These are phyloP conservation scores for Kodamaea laetipori DNA, from an alignment of 805 yeast species.

Conservation along the genomic window DNA sequence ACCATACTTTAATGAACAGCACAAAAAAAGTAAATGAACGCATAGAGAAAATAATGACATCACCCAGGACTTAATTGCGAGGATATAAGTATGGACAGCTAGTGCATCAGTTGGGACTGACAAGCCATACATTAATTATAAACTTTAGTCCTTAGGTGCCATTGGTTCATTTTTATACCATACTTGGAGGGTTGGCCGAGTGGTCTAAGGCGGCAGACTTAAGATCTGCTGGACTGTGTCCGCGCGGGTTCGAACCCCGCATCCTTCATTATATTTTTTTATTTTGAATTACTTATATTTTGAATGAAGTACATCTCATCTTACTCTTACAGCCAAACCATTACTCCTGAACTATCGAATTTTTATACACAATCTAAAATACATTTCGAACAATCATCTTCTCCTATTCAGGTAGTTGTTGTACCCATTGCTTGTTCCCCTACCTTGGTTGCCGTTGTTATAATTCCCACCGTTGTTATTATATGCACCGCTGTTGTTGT, in stretches of 20 bases:
- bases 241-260: constrained; percentile 60
- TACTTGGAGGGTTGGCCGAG: constrained; percentile 52
- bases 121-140: no score
- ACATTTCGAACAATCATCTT: background rate
- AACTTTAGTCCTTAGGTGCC: no score
- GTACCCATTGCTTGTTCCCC: constrained; percentile 10
- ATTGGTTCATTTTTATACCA: background rate
- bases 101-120: no score
- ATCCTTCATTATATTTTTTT: constrained; percentile 48
- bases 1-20: no score
- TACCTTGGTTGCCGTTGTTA: constrained; percentile 10
- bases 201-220: constrained; percentile 56
- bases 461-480: constrained; percentile 12
- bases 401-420: constrained; percentile 5
- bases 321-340: no score
- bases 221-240: constrained; percentile 51
- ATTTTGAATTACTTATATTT: no score
- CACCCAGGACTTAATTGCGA: no score
- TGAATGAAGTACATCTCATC: no score
- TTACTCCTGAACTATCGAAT: background rate
- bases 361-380: background rate
- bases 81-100: no score
- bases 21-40: no score
- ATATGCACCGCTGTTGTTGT: constrained; percentile 13
- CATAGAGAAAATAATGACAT: no score